These are phyloP conservation scores for Castanopsis chinensis DNA, from an alignment of 306 rosid species.

Conservation along the genomic window DNA sequence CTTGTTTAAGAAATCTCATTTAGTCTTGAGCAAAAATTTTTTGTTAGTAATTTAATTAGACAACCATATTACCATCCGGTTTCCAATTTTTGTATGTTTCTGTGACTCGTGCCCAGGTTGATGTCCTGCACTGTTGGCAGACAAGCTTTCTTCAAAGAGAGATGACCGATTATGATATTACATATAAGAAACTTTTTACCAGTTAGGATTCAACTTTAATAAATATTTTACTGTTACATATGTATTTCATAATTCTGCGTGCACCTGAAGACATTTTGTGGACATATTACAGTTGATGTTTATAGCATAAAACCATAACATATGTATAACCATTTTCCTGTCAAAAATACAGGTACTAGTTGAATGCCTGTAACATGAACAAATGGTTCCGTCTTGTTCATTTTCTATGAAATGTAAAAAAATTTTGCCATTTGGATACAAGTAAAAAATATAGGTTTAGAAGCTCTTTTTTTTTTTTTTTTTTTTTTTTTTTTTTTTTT, in stretches of 20 bases:
- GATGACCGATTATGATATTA: conserved; percentile 21
- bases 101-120: conserved; percentile 50
- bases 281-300: background rate
- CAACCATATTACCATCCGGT: conserved; percentile 13
- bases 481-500: too few relatives aligned
- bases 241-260: conserved; percentile 14
- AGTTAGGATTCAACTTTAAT: background rate
- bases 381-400: background rate
- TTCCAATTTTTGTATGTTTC: conserved; percentile 29
- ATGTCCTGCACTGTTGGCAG: conserved; percentile 43
- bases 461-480: too few relatives aligned
- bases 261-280: background rate
- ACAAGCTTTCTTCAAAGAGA: conserved; percentile 37
- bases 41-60: conserved; percentile 9
- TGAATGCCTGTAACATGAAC: background rate
- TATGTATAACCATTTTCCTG: background rate
- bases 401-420: background rate
- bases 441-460: background rate
- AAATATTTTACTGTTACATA: background rate
- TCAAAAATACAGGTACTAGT: background rate
- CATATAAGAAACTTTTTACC: background rate
- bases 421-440: background rate
- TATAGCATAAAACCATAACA: background rate
- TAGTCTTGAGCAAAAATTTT: background rate
- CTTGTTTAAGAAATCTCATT: background rate